Conservation (phyloP, 495 filamentous ascomycete genomes). For the Penicillium chermesinum region DNA sequence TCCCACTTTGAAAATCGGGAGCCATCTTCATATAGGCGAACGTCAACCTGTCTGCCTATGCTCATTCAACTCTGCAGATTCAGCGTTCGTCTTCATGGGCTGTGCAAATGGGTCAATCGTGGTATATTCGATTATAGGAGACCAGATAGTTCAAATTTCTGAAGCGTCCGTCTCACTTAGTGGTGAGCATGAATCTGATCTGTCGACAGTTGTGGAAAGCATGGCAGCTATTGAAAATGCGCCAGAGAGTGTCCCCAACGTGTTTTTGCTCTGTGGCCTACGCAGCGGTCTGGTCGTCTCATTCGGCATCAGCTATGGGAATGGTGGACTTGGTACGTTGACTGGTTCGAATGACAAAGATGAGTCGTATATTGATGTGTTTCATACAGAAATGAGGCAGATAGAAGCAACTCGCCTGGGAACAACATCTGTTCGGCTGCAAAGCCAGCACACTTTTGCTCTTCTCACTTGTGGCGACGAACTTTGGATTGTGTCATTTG, state of each 20-base stretch:
- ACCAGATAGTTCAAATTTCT: constrained; percentile 14
- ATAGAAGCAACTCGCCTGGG: constrained; percentile 25
- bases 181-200: constrained; percentile 19
- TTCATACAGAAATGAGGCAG: constrained; percentile 27
- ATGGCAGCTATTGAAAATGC: constrained; percentile 22
- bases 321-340: constrained; percentile 12
- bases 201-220: constrained; percentile 37
- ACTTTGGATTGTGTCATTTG: constrained; percentile 36
- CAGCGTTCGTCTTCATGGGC: constrained; percentile 33
- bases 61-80: constrained; percentile 22
- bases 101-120: constrained; percentile 31
- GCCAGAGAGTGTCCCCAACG: constrained; percentile 2
- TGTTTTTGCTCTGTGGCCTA: constrained; percentile 38
- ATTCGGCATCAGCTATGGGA: constrained; percentile 23
- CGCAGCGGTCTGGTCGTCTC: constrained; percentile 41
- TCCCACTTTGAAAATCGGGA: constrained; percentile 14
- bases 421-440: constrained; percentile 34
- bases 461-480: constrained; percentile 37
- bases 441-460: constrained; percentile 23
- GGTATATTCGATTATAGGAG: constrained; percentile 24
- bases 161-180: constrained; percentile 12
- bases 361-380: not conserved
- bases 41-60: constrained; percentile 36
- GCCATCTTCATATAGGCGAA: constrained; percentile 18
- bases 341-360: not conserved